phyloP scores from a whole-genome alignment of 495 filamentous ascomycete species.

The Daldinia vernicosa region DNA sequence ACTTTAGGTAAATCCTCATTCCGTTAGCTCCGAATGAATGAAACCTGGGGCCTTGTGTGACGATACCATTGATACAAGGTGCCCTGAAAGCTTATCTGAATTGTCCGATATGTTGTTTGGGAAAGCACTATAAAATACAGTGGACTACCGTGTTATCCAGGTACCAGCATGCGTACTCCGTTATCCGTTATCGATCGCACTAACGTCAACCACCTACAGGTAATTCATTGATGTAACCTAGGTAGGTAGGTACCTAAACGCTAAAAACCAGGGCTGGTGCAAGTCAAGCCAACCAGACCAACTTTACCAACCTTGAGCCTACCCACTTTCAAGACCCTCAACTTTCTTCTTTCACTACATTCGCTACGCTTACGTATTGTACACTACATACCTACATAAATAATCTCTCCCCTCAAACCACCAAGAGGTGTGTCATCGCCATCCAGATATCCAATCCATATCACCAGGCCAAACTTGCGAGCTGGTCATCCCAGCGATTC shows the following conservation, averaged over 20 bases:
- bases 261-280: too few relatives aligned
- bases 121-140: background rate
- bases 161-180: constrained; percentile 18
- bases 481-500: constrained; percentile 34
- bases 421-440: constrained; percentile 14
- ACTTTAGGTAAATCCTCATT: background rate
- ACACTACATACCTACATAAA: background rate
- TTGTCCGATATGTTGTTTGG: too few relatives aligned
- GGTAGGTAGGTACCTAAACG: background rate
- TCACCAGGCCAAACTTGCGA: constrained; percentile 6
- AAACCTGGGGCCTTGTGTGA: constrained; percentile 9
- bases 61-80: background rate
- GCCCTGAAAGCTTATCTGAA: constrained; percentile 11
- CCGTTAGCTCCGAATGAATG: constrained; percentile 8
- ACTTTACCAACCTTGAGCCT: constrained; percentile 2
- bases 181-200: constrained; percentile 40
- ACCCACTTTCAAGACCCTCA: constrained; percentile 38
- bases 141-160: constrained; percentile 15
- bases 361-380: too few relatives aligned
- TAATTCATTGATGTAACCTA: constrained; percentile 31
- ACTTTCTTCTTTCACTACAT: constrained; percentile 2
- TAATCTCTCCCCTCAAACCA: constrained; percentile 8
- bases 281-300: background rate
- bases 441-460: constrained; percentile 18
- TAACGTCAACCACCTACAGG: constrained; percentile 35